Evolutionary conservation across 2,329 filamentous ascomycete species (phyloP).

Genomic region (Stromatinia cepivora): DNA sequence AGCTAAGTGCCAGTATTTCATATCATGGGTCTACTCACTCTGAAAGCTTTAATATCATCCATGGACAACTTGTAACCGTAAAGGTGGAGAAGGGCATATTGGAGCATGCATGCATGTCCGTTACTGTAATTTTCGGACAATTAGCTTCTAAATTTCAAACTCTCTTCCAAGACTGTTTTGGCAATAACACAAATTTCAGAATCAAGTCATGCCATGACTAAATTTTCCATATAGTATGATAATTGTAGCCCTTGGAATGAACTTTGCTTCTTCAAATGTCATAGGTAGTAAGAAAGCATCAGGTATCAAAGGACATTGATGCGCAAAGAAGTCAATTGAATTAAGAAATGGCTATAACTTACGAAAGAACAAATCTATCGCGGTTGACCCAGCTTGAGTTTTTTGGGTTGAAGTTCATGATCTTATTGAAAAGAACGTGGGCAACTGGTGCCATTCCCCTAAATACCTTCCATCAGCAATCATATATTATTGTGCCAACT

Average conservation of each 20-base stretch:
- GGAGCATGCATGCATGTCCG: slow-evolving; percentile 98
- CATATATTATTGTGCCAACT: background rate
- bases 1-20: slow-evolving; percentile 17
- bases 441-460: slow-evolving; percentile 88
- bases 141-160: slow-evolving; percentile 1
- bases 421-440: slow-evolving; percentile 98
- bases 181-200: background rate
- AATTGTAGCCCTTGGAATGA: no score
- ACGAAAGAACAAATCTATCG: slow-evolving; percentile 99
- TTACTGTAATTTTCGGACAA: slow-evolving; percentile 59
- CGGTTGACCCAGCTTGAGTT: slow-evolving; percentile 97
- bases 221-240: background rate
- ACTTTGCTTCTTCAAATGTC: background rate
- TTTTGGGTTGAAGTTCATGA: slow-evolving; percentile 99
- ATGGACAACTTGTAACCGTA: slow-evolving; percentile 86
- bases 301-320: background rate
- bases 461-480: slow-evolving; percentile 17
- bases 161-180: background rate
- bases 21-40: slow-evolving; percentile 59
- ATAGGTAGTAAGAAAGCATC: background rate
- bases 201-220: background rate
- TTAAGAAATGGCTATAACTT: slow-evolving; percentile 49
- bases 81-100: slow-evolving; percentile 96
- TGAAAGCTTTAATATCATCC: slow-evolving; percentile 94
- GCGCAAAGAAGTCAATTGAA: background rate